Evolutionary conservation across 768 basidiomycete genomes (phyloP), one percentile per base, ranked within the genome.

Genomic region (Suillus plorans): DNA sequence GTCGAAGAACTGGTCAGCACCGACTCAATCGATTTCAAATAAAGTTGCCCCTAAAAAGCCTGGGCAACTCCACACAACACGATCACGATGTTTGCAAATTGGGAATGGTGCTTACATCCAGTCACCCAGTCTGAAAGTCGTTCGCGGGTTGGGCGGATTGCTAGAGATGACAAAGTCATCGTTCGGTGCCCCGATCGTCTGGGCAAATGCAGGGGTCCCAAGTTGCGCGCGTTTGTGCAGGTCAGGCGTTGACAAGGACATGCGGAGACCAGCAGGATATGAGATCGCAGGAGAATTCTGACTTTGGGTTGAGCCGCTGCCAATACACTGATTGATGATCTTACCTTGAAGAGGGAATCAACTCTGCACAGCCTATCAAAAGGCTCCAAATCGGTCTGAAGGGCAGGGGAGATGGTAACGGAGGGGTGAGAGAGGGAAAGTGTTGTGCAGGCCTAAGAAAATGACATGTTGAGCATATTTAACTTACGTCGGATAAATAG

Each of bases 71-170:
- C 31, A 20, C 31, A 20, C 45, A 22, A 62, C 41, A 12, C 68
- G 63, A 64, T 52, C 45, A 4, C 28, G 49, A 41, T 39, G 57
- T 34, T 31, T 28, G 53, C 45, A 25, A 64, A 56, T 61, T 58
- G n/a, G 44, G 31, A 34, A 66, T 10, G 50, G 55, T 25, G 86
- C 89, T 78, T 72, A 90, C 89, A 91, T 89, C 89, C 89, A 91
- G 71, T 91, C 89, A 18, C 89, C 89, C 5, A 83, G 77, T 69
- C 89, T 80, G 74, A 90, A 91, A 69, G 80, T 85, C 3, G 84
- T 85, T 69, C 84, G 82, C 16, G 88, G 86, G 71, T 90, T 91
- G 14, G 89, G 89, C 6, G 89, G 89, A 68, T 90, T 91, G 69
- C 74, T 85, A 20, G 89, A 91, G 61, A 90, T 79, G 5, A 85